Base-by-base conservation (phyloP, 306 rosid species). In the Prunus campanulata region DNA sequence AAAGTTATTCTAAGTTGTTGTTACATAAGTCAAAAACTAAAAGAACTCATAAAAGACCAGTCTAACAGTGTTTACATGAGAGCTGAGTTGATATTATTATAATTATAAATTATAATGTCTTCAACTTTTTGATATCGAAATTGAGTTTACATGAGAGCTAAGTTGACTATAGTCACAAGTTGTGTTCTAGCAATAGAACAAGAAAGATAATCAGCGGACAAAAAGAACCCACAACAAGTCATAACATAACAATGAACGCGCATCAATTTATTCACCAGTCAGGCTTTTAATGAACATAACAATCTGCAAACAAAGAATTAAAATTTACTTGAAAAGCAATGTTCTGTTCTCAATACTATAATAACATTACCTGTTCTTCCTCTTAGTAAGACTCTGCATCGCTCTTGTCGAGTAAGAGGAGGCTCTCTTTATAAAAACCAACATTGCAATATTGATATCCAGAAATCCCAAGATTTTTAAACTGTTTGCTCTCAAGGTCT, bases 361-460 rank as follows among this genome's bases (percentile, higher is more conserved):
- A 54, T 50, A 15, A 19, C 61, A 35, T 51, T 30, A 32, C 64
- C 27, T 9, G 22, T 5, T 30, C 2, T 52, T 29, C 51, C 48
- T 20, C 63, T 51, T 20, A 70, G 29, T 30, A 70, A 11, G 74
- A 70, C n/a, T 8, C n/a, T 54, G 74, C 74, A 52, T 30, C 7
- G 14, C 8, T 27, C 49, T 20, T 51, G 63, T 70, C 63, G 3
- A 70, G 74, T 57, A 70, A 52, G 27, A 51, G 27, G 13, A 30
- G 74, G 19, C 63, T 29, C 30, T 30, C 74, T 9, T 51, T 27
- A 52, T 51, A 52, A 19, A 3, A 70, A 20, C 11, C 27, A 52
- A 12, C 74, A 29, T 18, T 30, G 63, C 63, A 51, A 52, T 13
- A 29, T 13, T 29, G 20, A 30, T 8, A 35, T 66, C 27, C 70